phyloP scores from a whole-genome alignment of 345 rosid genomes.

The Citrus reticulata region DNA sequence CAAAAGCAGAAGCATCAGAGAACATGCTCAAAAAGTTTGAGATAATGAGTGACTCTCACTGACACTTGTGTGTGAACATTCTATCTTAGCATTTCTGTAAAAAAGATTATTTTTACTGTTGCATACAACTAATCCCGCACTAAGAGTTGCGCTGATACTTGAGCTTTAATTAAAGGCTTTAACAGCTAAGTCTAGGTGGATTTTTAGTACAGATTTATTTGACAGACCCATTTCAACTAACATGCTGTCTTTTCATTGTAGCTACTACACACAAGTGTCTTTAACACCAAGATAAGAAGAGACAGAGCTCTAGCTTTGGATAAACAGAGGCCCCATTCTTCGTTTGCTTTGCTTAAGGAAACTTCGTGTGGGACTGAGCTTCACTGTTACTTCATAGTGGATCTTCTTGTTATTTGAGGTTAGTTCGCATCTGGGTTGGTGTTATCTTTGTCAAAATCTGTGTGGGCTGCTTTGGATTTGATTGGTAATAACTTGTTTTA shows the following conservation, averaged over 20 bases:
- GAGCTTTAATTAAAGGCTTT: background rate
- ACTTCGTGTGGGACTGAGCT: constrained; percentile 20
- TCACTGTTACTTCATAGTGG: background rate
- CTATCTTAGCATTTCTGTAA: background rate
- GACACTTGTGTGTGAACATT: background rate
- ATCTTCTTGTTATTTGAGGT: constrained; percentile 14
- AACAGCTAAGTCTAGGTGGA: background rate
- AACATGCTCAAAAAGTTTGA: background rate
- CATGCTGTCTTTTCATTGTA: background rate
- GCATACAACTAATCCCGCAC: background rate
- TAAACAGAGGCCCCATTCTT: constrained; percentile 7
- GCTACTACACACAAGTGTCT: background rate
- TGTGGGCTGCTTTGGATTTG: constrained; percentile 12
- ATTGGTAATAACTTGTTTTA: background rate
- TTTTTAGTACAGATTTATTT: constrained; percentile 3
- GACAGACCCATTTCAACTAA: constrained; percentile 17
- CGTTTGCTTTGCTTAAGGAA: constrained; percentile 12
- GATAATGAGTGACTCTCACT: background rate
- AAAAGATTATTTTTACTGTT: background rate
- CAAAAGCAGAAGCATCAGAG: background rate
- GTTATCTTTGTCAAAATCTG: constrained; percentile 15
- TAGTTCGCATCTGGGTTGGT: constrained; percentile 25
- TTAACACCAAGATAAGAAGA: background rate
- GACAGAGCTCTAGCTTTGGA: background rate
- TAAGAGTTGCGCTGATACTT: background rate